These are phyloP conservation scores for Pharnaceum exiguum DNA, from an alignment of 148 eudicot genomes.

Conservation along the genomic window DNA sequence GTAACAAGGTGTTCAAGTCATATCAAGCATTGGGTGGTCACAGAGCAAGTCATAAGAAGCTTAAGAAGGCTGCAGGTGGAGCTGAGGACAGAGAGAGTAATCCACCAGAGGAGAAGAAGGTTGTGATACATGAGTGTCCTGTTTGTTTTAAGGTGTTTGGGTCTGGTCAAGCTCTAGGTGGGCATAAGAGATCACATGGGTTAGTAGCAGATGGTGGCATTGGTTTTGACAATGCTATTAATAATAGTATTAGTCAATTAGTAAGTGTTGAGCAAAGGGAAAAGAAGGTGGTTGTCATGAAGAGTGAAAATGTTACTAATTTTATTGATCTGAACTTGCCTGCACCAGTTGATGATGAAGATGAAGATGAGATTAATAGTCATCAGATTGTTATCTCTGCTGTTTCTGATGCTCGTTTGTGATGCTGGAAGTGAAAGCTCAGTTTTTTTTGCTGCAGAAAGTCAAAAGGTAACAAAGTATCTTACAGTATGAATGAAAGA, in stretches of 20 bases:
- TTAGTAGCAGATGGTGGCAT: not conserved
- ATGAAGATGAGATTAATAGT: slow-evolving; percentile 23
- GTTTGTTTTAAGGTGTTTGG: slow-evolving; percentile 60
- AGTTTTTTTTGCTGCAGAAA: not conserved
- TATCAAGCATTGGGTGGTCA: slow-evolving; percentile 88
- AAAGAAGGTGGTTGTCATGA: not conserved
- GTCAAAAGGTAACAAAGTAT: slow-evolving; percentile 12
- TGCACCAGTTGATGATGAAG: slow-evolving; percentile 53
- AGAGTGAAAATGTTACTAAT: not conserved
- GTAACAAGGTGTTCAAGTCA: slow-evolving; percentile 49
- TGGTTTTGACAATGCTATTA: not conserved
- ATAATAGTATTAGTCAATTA: slow-evolving; percentile 2
- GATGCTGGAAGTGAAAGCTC: not conserved
- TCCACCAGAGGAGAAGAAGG: slow-evolving; percentile 30
- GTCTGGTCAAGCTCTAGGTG: slow-evolving; percentile 84
- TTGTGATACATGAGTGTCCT: slow-evolving; percentile 62
- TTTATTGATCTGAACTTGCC: slow-evolving; percentile 81
- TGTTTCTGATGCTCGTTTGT: slow-evolving; percentile 57
- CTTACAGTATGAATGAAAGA: too few relatives aligned
- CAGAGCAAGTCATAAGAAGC: slow-evolving; percentile 71
- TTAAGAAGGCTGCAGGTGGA: not conserved
- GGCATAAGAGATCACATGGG: slow-evolving; percentile 85
- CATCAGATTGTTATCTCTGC: slow-evolving; percentile 50
- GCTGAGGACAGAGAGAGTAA: not conserved
- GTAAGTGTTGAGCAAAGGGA: slow-evolving; percentile 6